phyloP scores from a whole-genome alignment of 2,329 filamentous ascomycete genomes.

The Cladosporium sp. region DNA sequence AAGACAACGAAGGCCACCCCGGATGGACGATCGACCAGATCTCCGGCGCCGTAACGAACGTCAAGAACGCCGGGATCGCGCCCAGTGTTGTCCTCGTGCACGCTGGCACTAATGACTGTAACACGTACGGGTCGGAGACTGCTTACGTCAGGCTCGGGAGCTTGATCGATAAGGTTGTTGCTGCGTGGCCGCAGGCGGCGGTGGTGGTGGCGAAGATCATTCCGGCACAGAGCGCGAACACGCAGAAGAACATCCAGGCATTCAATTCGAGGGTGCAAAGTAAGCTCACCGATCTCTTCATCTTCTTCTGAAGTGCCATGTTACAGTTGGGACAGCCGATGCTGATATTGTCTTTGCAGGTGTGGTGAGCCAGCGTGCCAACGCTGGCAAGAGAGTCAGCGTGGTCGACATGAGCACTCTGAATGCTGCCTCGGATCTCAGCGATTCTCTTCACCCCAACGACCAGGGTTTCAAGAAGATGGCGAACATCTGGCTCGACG shows the following conservation, averaged over 20 bases:
- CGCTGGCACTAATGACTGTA: slow-evolving; percentile 14
- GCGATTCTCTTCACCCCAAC: slow-evolving; percentile 12
- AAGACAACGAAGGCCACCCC: slow-evolving; percentile 13
- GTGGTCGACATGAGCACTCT: slow-evolving; percentile 6
- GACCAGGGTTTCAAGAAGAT: slow-evolving; percentile 13
- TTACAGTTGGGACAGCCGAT: neutral
- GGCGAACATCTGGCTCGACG: slow-evolving; percentile 12
- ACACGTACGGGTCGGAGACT: slow-evolving; percentile 4
- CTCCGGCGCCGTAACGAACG: slow-evolving; percentile 4
- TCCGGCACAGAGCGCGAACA: neutral
- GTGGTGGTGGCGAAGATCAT: slow-evolving; percentile 12
- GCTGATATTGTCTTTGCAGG: neutral
- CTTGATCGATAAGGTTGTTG: slow-evolving; percentile 11
- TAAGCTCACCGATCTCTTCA: neutral
- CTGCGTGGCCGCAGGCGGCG: slow-evolving; percentile 10
- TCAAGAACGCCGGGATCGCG: neutral
- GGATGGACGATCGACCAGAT: slow-evolving; percentile 14
- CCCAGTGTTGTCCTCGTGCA: slow-evolving; percentile 13
- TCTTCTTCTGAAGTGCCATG: neutral
- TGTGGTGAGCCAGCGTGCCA: slow-evolving; percentile 7
- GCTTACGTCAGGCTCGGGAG: slow-evolving; percentile 6
- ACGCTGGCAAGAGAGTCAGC: slow-evolving; percentile 3
- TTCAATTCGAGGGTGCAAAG: slow-evolving; percentile 9
- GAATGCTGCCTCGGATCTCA: neutral
- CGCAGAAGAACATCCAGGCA: neutral